Percentiles rank a stretch among this genome's conserved stretches.
These are phyloP conservation scores for Aspergillus carbonarius DNA, from an alignment of 2,329 filamentous ascomycete genomes.

Conservation along the genomic window DNA sequence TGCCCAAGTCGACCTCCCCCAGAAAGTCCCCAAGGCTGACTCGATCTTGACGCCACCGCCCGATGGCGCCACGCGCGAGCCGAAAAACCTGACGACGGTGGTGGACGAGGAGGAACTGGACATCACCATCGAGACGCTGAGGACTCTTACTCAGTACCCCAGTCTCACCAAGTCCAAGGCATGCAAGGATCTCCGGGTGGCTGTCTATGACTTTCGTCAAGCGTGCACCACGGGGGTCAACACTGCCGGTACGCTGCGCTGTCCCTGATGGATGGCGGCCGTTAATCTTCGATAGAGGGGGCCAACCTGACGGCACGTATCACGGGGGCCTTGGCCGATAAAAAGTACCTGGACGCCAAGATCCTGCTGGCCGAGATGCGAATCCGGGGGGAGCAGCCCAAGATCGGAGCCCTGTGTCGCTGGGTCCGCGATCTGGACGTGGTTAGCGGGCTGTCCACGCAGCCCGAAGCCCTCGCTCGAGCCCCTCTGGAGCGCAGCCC, in stretches of 20 bases:
- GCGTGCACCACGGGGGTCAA: constrained; percentile 67
- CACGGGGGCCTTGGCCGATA: constrained; percentile 64
- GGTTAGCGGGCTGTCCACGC: constrained; percentile 63
- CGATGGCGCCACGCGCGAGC: constrained; percentile 25
- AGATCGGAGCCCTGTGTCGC: constrained; percentile 67
- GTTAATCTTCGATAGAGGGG: constrained; percentile 41
- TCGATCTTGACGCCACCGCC: constrained; percentile 25
- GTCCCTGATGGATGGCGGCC: constrained; percentile 4
- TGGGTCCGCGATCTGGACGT: constrained; percentile 72
- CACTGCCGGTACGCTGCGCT: constrained; percentile 46
- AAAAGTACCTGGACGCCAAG: constrained; percentile 63
- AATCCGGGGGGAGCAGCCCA: constrained; percentile 63
- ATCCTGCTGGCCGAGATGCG: constrained; percentile 69
- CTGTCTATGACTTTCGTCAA: constrained; percentile 68
- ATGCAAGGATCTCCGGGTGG: constrained; percentile 65
- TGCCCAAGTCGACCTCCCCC: constrained; percentile 26
- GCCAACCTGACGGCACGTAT: constrained; percentile 67
- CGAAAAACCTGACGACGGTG: constrained; percentile 27
- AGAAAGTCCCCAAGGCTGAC: constrained; percentile 24
- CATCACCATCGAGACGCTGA: constrained; percentile 64
- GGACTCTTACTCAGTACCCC: constrained; percentile 59
- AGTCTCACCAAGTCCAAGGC: constrained; percentile 65
- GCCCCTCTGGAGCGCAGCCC: constrained; percentile 21
- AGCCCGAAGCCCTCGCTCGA: constrained; percentile 45
- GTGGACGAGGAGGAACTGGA: constrained; percentile 61